Evolutionary conservation across 441 rosid genomes (phyloP), one percentile per base, ranked within the genome.

Genomic region (Melastoma candidum): DNA sequence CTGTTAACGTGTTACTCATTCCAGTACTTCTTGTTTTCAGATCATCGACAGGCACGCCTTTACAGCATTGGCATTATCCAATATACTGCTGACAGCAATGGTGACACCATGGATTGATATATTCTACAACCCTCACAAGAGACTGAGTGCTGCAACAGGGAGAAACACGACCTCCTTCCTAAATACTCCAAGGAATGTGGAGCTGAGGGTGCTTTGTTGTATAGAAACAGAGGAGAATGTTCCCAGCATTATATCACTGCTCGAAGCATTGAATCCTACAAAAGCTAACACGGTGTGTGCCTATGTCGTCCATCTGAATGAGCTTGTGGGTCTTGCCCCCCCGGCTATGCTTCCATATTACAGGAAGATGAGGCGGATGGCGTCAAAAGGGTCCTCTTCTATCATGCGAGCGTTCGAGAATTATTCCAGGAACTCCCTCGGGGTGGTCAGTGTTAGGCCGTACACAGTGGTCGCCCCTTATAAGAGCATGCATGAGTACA

Each of bases 81-180:
- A 60, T 13, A 7, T 52, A 39, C 32, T 47, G 26, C 26, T 60
- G 6, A 60, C 57, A 8, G 52, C 58, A n/a, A 17, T 60, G n/a
- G 10, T 53, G 6, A 32, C 27, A 12, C 64, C 58, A 12, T 32
- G 46, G 17, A 46, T 46, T n/a, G 10, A 53, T 22, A 0, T 4
- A 26, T 32, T 60, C 52, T 60, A 60, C 58, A 60, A 60, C 44
- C 57, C 57, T 25, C 46, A 46, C 12, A 12, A 4, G 29, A 52
- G 44, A 46, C 29, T 11, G 11, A 17, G 12, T 2, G 51, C 12
- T 45, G 7, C 49, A 2, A 32, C 7, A 25, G 13, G 3, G 22
- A 12, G 2, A 29, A 12, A 11, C 49, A 4, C 11, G 45, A 46
- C n/a, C 24, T 32, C 50, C 11, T 12, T 53, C n/a, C 64, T 46